Base-by-base conservation (phyloP, 2,329 filamentous ascomycete species). In the Fusarium sp. region DNA sequence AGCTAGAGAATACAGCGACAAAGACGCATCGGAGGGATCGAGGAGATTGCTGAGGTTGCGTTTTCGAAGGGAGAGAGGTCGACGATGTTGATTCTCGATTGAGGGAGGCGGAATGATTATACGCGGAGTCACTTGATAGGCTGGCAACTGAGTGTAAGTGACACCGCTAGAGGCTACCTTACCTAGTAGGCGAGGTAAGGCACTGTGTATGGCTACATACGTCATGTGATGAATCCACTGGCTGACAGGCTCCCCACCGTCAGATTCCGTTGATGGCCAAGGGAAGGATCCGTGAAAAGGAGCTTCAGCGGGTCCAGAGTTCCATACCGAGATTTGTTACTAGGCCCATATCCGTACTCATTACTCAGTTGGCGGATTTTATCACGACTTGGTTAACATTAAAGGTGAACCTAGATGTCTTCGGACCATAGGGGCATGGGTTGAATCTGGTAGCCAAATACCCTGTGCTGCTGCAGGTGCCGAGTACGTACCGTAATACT, bases 221-320 rank as follows among this genome's bases (percentile, higher is more conserved):
- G 71, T 74, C 71, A 74, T 74, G 71, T 74, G 71, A 74, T 74
- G 56, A 61, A 65, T 56, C 63, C 63, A 70, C 67, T 68, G 49
- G 67, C 49, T 71, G 42, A 48, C 44, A 68, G 51, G 41, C 57
- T 29, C 67, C 63, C 64, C 64, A 56, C 55, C 24, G 58, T 57
- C 56, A 44, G 32, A 44, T 42, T 45, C 61, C 45, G 44, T 41
- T 37, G 20, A 42, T 46, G 32, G 52, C 34, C 32, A 24, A 44
- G n/a, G 24, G 30, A 34, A 45, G 25, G 27, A 60, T 45, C 46
- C 27, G 12, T 51, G 22, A 34, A 25, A 54, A 52, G 41, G 34
- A 66, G 40, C 46, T 30, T 41, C 27, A 60, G 62, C 53, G 53
- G 52, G 62, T 65, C 62, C 34, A 20, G 11, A n/a, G 27, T 32